Base-by-base conservation (phyloP, 1,284 basidiomycete species). In the Cutaneotrichosporon mucoides region DNA sequence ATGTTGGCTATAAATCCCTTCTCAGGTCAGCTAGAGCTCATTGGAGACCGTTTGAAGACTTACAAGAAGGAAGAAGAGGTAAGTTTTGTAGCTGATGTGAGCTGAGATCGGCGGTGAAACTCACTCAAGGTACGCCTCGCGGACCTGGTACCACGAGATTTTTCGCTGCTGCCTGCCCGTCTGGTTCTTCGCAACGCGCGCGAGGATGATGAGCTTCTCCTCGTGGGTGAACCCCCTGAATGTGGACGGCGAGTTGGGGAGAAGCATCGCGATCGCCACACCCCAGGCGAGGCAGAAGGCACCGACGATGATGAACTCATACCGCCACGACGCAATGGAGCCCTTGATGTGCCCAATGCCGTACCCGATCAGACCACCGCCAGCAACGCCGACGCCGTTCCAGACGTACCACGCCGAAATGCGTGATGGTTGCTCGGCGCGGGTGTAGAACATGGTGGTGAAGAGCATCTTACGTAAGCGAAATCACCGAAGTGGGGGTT, bases 61-160 rank as follows among this genome's bases (percentile, higher is more conserved):
- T 13, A 41, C 13, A 4, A 78, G 64, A 43, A 70, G 59, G 61
- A 68, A 70, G 64, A 73, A 76, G 59, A 75, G 60, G 60, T 65
- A 74, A 42, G 71, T 69, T 55, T 71, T 72, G 60, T 66, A 67
- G 57, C 56, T 47, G 34, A 52, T 43, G 46, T 47, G 43, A 53
- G 15, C 41, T n/a, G 13, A 52, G 13, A 41, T 66, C 50, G 24
- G 75, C 5, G 75, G 66, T 3, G 16, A 9, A 7, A 24, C 44
- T 45, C 44, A 59, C 54, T 81, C 80, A 10, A 61, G 59, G 37
- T 77, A 59, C 1, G 78, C 75, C 60, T 81, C 81, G 6, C 47
- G 66, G 49, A 79, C 59, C 62, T 82, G 81, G 37, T 72, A 61
- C 71, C 68, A 70, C 58, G 78, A 77, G 70, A 81, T 79, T 41